Conservation (phyloP, 768 basidiomycete species). For the Agrocybe praecox region DNA sequence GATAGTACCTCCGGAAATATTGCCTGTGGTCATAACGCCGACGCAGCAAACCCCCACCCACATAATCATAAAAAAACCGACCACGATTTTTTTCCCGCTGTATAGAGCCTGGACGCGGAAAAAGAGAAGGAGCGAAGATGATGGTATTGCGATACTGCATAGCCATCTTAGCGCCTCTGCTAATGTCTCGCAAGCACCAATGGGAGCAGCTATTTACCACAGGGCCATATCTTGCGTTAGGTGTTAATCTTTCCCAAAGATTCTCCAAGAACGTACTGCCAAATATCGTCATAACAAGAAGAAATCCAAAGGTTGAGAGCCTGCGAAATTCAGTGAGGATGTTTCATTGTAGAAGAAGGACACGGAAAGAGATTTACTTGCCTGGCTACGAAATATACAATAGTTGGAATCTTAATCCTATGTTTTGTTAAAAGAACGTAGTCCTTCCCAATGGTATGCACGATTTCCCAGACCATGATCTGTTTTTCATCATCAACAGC, state of each 20-base stretch:
- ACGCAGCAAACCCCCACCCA: conserved; percentile 28
- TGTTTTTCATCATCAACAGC: background rate
- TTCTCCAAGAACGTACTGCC: background rate
- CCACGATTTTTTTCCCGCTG: conserved; percentile 11
- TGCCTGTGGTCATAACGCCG: conserved; percentile 19
- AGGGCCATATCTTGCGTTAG: no score
- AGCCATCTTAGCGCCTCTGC: background rate
- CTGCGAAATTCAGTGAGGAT: background rate
- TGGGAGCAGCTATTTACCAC: background rate
- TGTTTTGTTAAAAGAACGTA: background rate
- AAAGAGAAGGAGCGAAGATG: background rate
- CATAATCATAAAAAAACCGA: conserved; percentile 23
- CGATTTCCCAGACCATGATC: conserved; percentile 6
- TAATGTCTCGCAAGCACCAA: background rate
- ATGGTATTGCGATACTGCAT: background rate
- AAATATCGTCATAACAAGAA: background rate
- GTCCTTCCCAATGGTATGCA: background rate
- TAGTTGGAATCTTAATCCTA: background rate
- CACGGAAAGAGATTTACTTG: background rate
- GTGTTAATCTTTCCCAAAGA: no score
- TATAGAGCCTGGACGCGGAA: conserved; percentile 9
- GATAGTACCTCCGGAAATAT: conserved; percentile 12
- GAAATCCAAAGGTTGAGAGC: background rate
- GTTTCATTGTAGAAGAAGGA: no score
- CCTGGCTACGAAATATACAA: conserved; percentile 5